Evolutionary conservation across 345 rosid genomes (phyloP).

Genomic region (Salix arbutifolia): DNA sequence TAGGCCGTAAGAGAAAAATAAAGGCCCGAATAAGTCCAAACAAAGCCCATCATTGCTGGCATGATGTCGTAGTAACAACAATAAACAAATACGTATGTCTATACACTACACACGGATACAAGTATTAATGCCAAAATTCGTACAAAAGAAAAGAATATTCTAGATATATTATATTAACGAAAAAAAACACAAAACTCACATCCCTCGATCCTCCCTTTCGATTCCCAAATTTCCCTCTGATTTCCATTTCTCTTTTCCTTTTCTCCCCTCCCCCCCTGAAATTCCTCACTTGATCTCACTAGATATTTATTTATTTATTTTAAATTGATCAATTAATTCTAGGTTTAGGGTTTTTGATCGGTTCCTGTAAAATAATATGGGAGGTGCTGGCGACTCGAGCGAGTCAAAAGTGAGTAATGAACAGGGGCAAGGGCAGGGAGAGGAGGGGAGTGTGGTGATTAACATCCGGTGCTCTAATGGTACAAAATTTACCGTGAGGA

Average conservation of each 20-base stretch:
- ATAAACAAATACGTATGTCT: background rate
- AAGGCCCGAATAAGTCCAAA: too few relatives aligned
- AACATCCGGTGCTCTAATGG: slow-evolving; percentile 67
- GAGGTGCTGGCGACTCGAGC: slow-evolving; percentile 64
- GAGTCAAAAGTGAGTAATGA: slow-evolving; percentile 34
- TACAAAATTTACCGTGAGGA: slow-evolving; percentile 47
- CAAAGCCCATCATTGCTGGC: too few relatives aligned
- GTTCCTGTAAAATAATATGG: slow-evolving; percentile 22
- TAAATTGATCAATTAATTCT: background rate
- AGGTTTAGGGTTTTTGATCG: slow-evolving; percentile 22
- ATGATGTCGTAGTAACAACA: background rate
- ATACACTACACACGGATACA: background rate
- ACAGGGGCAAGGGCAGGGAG: slow-evolving; percentile 16
- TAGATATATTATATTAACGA: background rate
- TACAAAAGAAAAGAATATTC: background rate
- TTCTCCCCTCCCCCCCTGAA: too few relatives aligned
- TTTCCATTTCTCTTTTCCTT: background rate
- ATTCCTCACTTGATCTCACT: background rate
- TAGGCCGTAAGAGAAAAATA: too few relatives aligned
- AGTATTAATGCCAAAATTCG: background rate
- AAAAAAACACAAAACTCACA: background rate
- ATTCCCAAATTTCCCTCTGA: background rate
- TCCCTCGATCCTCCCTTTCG: background rate
- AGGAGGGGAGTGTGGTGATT: slow-evolving; percentile 32
- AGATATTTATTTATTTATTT: background rate